Evolutionary conservation across 2,329 filamentous ascomycete species (phyloP).

Genomic region (Trichoderma afroharzianum): DNA sequence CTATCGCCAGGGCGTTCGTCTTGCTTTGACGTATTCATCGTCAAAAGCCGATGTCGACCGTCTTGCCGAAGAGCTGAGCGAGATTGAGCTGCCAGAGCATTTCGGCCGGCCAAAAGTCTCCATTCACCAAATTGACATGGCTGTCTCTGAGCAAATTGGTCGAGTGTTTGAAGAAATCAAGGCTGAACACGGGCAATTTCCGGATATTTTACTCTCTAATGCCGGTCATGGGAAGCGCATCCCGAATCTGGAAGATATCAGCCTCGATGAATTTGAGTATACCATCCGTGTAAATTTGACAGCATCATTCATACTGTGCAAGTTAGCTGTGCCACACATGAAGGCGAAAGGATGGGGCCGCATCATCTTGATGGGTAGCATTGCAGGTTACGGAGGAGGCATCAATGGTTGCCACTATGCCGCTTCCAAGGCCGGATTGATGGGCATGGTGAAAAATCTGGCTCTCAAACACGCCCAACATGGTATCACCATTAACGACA

Average conservation of each 20-base stretch:
- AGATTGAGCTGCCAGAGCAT: neutral
- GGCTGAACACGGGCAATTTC: neutral
- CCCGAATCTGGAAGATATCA: constrained; percentile 53
- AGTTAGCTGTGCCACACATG: neutral
- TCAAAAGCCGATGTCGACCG: neutral
- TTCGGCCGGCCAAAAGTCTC: neutral
- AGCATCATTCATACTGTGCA: constrained; percentile 46
- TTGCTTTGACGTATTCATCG: neutral
- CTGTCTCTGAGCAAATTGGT: neutral
- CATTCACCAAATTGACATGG: neutral
- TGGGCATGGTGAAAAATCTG: neutral
- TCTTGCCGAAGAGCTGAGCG: neutral
- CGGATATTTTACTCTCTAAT: constrained; percentile 36
- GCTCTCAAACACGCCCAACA: neutral
- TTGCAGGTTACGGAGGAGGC: neutral
- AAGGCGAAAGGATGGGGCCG: neutral
- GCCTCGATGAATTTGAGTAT: constrained; percentile 61
- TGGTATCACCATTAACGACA: neutral
- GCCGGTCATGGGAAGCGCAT: constrained; percentile 64
- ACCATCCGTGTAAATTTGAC: constrained; percentile 60
- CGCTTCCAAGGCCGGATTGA: neutral
- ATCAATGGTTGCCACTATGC: neutral
- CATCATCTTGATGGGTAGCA: neutral
- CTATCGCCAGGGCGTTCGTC: neutral
- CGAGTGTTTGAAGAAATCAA: neutral